Evolutionary conservation across 257 asterid species (phyloP).

Genomic region (Solanum lignicaule): DNA sequence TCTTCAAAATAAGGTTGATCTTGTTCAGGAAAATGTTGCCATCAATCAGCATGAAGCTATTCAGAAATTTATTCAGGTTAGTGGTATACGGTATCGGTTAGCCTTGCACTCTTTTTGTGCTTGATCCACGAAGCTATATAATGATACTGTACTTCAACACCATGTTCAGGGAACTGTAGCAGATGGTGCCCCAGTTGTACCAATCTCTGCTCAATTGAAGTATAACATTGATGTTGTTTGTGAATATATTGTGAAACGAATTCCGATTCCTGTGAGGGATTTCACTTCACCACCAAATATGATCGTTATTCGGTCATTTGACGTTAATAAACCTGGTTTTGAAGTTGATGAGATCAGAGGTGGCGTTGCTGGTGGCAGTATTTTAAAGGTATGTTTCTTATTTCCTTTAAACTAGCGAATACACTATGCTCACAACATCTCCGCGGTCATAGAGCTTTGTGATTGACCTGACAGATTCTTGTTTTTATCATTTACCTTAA

Average conservation of each 20-base stretch:
- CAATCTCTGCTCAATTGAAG: constrained; percentile 95
- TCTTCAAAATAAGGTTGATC: constrained; percentile 95
- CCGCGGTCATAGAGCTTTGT: neutral
- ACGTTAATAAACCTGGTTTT: constrained; percentile 95
- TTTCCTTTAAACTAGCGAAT: neutral
- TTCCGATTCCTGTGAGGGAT: constrained; percentile 85
- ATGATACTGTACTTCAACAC: neutral
- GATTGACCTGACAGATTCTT: neutral
- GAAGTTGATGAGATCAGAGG: constrained; percentile 96
- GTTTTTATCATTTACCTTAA: neutral
- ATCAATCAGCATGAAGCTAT: constrained; percentile 97
- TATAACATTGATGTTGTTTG: constrained; percentile 89
- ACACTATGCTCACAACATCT: neutral
- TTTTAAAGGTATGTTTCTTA: constrained; percentile 53
- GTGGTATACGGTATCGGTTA: neutral
- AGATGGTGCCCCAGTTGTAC: constrained; percentile 83
- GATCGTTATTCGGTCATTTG: constrained; percentile 96
- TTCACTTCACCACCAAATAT: constrained; percentile 88
- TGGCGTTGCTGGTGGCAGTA: constrained; percentile 99
- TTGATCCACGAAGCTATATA: neutral
- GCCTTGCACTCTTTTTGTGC: neutral
- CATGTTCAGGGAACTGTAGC: constrained; percentile 86
- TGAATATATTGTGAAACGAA: constrained; percentile 76
- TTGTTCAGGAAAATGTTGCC: constrained; percentile 97
- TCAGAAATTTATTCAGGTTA: constrained; percentile 82